Base-by-base conservation (phyloP, 2,329 filamentous ascomycete species). In the Xylaria sp. region DNA sequence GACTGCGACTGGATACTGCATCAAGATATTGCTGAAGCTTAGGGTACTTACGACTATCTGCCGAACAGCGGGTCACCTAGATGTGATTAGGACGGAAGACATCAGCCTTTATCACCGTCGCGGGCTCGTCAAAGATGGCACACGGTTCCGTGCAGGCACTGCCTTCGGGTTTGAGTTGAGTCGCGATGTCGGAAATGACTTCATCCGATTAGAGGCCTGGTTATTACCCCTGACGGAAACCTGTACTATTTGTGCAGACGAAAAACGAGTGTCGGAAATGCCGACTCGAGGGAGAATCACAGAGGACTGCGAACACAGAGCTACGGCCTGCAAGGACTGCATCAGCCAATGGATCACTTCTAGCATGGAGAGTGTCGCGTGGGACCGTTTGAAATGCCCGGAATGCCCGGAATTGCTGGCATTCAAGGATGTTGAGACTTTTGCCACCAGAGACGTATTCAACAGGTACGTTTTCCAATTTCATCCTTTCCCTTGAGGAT, bases 311-410 rank as follows among this genome's bases (percentile, higher is more conserved):
- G 58, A 69, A 15, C 76, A 80, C 61, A 58, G 66, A 33, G 63
- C 75, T 4, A 70, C 63, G 0, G 71, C 73, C 1, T 81, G 79
- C 71, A 77, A 75, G 39, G 72, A 72, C 3, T 81, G 79, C 25
- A 65, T 79, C 22, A 67, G 69, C 17, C 69, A 74, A 36, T 81
- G 79, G 79, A 76, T 81, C 29, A 49, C 68, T 20, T 73, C 75
- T 2, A 75, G 76, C 53, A 68, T 79, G 60, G 73, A 77, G 5
- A 67, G 65, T 1, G 57, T 72, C 11, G 63, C 69, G 0, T 80
- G 77, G 77, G 73, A 79, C 63, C 74, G 73, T 31, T 63, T 81
- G 2, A 75, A 71, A 45, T 81, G 79, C 45, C 78, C 79, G 1
- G 78, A 79, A 56, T 81, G 79, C 45, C 68, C 74, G 10, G 69